Conservation (phyloP, 2,329 filamentous ascomycete species). For the Penicillium verrucosum region DNA sequence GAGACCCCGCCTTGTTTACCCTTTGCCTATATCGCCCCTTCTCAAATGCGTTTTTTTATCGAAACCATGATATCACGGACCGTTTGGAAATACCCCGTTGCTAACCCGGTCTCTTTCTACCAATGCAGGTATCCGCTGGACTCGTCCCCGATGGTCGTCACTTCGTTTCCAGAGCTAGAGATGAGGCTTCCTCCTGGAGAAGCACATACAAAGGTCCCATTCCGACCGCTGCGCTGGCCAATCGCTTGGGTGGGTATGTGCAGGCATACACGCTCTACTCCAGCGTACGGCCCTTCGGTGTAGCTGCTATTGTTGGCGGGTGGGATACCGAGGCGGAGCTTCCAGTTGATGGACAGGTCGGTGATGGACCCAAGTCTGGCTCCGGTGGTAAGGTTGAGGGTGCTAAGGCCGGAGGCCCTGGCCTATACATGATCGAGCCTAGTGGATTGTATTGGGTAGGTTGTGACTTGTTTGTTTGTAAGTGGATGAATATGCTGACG, state of each 20-base stretch:
- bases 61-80: not conserved
- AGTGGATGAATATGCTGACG: constrained; percentile 20
- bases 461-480: not conserved
- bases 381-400: constrained; percentile 77
- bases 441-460: constrained; percentile 88
- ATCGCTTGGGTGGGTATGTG: constrained; percentile 91
- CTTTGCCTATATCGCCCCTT: not conserved
- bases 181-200: constrained; percentile 90
- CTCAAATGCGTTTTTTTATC: not conserved
- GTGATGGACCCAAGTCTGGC: constrained; percentile 71
- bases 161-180: constrained; percentile 89
- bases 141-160: constrained; percentile 93
- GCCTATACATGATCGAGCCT: constrained; percentile 98
- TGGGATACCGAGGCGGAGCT: constrained; percentile 86
- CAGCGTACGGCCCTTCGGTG: constrained; percentile 92
- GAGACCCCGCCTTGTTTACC: constrained; percentile 39
- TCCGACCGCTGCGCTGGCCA: constrained; percentile 79
- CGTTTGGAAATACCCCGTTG: not conserved
- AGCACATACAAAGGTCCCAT: constrained; percentile 93
- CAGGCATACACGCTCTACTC: constrained; percentile 98
- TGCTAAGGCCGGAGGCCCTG: constrained; percentile 80
- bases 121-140: constrained; percentile 76
- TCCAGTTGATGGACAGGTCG: constrained; percentile 87
- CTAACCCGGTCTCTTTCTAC: not conserved
- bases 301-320: constrained; percentile 89